These are phyloP conservation scores for Pyrenophora seminiperda DNA, from an alignment of 2,329 filamentous ascomycete genomes.

Conservation along the genomic window DNA sequence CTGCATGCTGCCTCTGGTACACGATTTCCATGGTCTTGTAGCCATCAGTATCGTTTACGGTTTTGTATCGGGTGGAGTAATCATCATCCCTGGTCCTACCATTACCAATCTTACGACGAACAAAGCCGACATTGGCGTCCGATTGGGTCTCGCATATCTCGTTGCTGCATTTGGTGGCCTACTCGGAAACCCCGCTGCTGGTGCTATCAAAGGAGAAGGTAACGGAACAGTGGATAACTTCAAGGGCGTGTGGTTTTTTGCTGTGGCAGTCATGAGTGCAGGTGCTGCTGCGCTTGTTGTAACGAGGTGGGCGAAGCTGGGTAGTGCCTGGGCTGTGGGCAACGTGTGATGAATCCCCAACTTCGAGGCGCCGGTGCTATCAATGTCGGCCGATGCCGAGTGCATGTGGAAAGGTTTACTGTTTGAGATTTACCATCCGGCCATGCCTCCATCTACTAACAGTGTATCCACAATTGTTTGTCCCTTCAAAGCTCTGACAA, in stretches of 20 bases:
- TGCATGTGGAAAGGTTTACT: too few species aligned
- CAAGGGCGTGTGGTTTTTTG: conserved; percentile 41
- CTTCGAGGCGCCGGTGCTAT: too few species aligned
- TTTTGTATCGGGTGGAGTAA: conserved; percentile 51
- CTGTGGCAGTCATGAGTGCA: conserved; percentile 38
- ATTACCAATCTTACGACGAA: conserved; percentile 47
- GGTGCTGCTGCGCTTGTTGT: conserved; percentile 20
- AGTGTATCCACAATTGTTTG: background rate
- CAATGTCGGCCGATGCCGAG: too few species aligned
- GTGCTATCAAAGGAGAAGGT: conserved; percentile 53
- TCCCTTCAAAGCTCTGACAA: background rate
- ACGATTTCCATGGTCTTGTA: conserved; percentile 38
- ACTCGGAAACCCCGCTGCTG: conserved; percentile 59
- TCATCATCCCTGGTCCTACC: conserved; percentile 49
- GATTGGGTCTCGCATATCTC: conserved; percentile 59
- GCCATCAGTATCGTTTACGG: conserved; percentile 47
- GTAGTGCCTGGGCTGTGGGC: conserved; percentile 9
- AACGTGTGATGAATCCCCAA: background rate
- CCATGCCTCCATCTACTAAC: background rate
- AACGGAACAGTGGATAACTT: conserved; percentile 38
- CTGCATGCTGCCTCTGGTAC: conserved; percentile 35
- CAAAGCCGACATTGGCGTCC: conserved; percentile 49
- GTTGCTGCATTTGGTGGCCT: conserved; percentile 56
- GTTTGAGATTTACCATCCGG: background rate
- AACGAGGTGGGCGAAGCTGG: conserved; percentile 24